Evolutionary conservation across 495 filamentous ascomycete genomes (phyloP).

Genomic region (Pyrenula massariospora): DNA sequence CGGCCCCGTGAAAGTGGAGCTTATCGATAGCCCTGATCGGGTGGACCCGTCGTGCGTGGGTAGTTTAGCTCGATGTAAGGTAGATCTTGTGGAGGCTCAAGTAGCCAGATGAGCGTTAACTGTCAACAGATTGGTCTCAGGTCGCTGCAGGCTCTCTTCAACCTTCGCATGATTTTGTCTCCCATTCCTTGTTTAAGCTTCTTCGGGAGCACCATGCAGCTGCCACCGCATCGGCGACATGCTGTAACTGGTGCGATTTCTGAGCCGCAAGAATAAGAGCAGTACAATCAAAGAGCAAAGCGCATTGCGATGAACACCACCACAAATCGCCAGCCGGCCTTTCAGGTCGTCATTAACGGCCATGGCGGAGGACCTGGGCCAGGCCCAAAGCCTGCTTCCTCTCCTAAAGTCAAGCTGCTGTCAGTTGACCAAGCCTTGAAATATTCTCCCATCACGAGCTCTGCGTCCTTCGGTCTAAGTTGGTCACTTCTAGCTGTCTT

Average conservation of each 20-base stretch:
- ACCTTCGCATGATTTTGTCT: too few relatives aligned
- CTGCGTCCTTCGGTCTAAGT: constrained; percentile 82
- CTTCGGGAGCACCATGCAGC: neutral
- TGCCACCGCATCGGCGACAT: neutral
- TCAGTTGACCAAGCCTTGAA: constrained; percentile 77
- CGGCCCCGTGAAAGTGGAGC: too few relatives aligned
- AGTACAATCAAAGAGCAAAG: neutral
- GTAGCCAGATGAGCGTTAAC: too few relatives aligned
- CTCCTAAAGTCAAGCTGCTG: constrained; percentile 30
- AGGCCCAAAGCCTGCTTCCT: constrained; percentile 10
- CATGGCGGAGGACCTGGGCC: constrained; percentile 14
- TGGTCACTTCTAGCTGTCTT: constrained; percentile 9
- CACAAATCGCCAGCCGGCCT: constrained; percentile 26
- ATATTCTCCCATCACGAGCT: constrained; percentile 82
- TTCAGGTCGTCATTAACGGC: constrained; percentile 35
- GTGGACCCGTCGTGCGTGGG: too few relatives aligned
- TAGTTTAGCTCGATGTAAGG: too few relatives aligned
- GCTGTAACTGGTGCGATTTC: neutral
- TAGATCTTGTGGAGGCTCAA: too few relatives aligned
- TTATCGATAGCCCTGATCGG: too few relatives aligned
- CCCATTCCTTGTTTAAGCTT: too few relatives aligned
- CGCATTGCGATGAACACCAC: constrained; percentile 19
- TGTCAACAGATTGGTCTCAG: too few relatives aligned
- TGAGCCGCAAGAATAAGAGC: neutral
- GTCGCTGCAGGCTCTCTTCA: too few relatives aligned